These are phyloP conservation scores for Zasmidium cellare DNA, from an alignment of 2,329 filamentous ascomycete species.

Conservation along the genomic window DNA sequence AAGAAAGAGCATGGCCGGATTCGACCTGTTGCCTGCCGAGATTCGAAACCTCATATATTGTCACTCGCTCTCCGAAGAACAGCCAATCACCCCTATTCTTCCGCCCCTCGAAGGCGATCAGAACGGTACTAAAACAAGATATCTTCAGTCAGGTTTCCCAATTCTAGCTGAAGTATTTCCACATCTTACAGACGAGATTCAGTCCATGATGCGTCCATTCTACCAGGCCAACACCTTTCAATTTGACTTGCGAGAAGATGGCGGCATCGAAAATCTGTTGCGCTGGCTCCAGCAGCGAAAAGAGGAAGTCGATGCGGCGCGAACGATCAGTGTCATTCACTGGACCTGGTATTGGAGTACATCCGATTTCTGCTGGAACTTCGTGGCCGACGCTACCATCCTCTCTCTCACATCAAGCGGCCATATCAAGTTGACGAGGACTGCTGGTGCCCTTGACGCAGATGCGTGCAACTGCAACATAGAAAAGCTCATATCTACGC, in stretches of 20 bases:
- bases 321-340: slow-evolving; percentile 15
- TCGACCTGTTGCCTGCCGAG: slow-evolving; percentile 12
- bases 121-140: background rate
- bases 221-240: slow-evolving; percentile 17
- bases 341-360: slow-evolving; percentile 19
- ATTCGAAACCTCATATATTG: slow-evolving; percentile 16
- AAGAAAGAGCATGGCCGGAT: background rate
- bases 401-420: slow-evolving; percentile 11
- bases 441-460: slow-evolving; percentile 6
- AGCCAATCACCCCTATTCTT: slow-evolving; percentile 9
- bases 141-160: slow-evolving; percentile 11
- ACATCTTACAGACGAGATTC: background rate
- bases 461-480: slow-evolving; percentile 16
- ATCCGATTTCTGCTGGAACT: slow-evolving; percentile 9
- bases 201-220: slow-evolving; percentile 8
- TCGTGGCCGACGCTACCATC: slow-evolving; percentile 15
- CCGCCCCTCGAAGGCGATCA: background rate
- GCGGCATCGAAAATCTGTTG: slow-evolving; percentile 1
- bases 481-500: slow-evolving; percentile 11
- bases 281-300: slow-evolving; percentile 15
- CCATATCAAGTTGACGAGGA: slow-evolving; percentile 11
- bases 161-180: slow-evolving; percentile 8
- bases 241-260: slow-evolving; percentile 17
- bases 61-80: slow-evolving; percentile 5
- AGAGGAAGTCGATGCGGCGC: slow-evolving; percentile 11